Evolutionary conservation across 116 monocot species (phyloP), one percentile per base, ranked within the genome.

Genomic region (Trichopus zeylanicus): DNA sequence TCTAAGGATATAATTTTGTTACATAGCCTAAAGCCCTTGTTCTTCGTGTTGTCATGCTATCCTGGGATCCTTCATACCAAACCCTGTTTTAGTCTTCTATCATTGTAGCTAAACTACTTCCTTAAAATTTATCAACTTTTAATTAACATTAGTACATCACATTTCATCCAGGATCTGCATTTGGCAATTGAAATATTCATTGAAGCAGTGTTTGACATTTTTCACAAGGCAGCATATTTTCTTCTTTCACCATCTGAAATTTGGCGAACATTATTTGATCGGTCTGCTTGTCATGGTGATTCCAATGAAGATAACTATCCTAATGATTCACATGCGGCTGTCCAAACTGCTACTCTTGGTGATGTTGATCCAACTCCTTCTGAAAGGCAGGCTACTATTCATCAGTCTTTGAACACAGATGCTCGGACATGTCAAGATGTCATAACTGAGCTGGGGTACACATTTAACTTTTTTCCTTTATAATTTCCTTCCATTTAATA

Each of bases 341-440:
- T 91, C 63, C 85, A 76, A 58, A 80, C 80, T 24, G 74, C 84
- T 52, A 80, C 65, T 18, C 72, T 97, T 65, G 87, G 77, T 68
- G 82, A 87, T 75, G 51, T 29, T 52, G 75, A 80, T 74, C 87
- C 97, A 37, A 65, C 77, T 39, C 76, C 81, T 57, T 78, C 79
- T 26, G 79, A 79, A 71, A 76, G 67, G 56, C 74, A 72, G 23
- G 59, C 65, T 56, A 71, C 62, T 30, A 78, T 81, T 67, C 81
- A 72, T 48, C 76, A 84, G 46, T 87, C 87, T 68, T 55, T 97
- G 49, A 91, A 97, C 59, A 97, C 80, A 19, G 97, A 97, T 81
- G 79, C 82, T 27, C 73, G 97, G 23, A 97, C 97, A 42, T 90
- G 97, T 71, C 71, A 80, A 67, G 97, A 97, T 85, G 97, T 97